These are phyloP conservation scores for Geotrichum carabidarum DNA, from an alignment of 1,139 yeast genomes.

Conservation along the genomic window DNA sequence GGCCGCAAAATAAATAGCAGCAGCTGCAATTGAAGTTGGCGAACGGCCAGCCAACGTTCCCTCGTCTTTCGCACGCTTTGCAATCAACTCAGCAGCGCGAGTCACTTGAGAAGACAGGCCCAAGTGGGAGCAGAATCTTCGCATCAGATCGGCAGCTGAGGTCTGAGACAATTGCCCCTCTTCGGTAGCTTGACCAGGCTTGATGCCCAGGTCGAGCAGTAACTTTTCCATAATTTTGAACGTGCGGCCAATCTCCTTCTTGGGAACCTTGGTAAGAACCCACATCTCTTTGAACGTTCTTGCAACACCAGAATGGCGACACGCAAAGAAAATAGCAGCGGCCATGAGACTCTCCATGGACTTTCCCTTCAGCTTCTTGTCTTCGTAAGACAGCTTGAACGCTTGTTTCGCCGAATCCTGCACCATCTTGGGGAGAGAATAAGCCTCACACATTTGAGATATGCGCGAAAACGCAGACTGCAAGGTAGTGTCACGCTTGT, in stretches of 20 bases:
- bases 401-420: constrained; percentile 98
- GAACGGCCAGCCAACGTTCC: constrained; percentile 96
- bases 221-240: constrained; percentile 76
- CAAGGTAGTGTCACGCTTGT: constrained; percentile 79
- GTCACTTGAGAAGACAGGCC: constrained; percentile 82
- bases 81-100: constrained; percentile 90
- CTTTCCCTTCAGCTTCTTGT: constrained; percentile 79
- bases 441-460: constrained; percentile 95
- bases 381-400: constrained; percentile 86
- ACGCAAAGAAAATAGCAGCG: constrained; percentile 89
- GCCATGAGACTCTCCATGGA: constrained; percentile 95
- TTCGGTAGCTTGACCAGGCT: constrained; percentile 32
- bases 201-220: constrained; percentile 40
- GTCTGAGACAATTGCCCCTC: constrained; percentile 73
- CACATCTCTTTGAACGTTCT: constrained; percentile 95
- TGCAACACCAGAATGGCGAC: constrained; percentile 90
- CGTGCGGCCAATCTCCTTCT: constrained; percentile 77
- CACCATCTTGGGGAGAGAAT: constrained; percentile 86
- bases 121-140: constrained; percentile 92
- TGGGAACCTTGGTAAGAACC: constrained; percentile 90
- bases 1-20: constrained; percentile 92
- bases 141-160: constrained; percentile 77
- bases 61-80: constrained; percentile 79
- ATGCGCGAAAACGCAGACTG: constrained; percentile 88
- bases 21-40: constrained; percentile 96